phyloP scores from a whole-genome alignment of 495 filamentous ascomycete species.

The Podospora pseudopauciseta region DNA sequence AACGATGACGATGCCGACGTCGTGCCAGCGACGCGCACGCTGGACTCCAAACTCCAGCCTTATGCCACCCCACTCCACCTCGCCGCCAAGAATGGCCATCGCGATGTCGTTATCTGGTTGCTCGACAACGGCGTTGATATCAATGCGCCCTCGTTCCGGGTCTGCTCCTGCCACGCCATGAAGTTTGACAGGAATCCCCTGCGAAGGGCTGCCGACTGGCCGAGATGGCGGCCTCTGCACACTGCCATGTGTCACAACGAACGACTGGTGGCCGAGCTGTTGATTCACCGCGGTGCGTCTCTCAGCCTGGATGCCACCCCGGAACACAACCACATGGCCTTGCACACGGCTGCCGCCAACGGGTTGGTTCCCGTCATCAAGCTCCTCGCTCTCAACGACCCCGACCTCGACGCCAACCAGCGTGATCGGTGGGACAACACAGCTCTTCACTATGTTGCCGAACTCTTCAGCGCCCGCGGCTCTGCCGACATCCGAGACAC shows the following conservation, averaged over 20 bases:
- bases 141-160: constrained; percentile 26
- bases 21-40: constrained; percentile 2
- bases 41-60: constrained; percentile 13
- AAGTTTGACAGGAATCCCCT: constrained; percentile 19
- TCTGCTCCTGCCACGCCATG: constrained; percentile 29
- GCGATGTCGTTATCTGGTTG: constrained; percentile 31
- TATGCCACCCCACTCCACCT: constrained; percentile 33
- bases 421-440: constrained; percentile 25
- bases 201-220: constrained; percentile 13
- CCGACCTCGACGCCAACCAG: constrained; percentile 26
- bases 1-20: constrained; percentile 12
- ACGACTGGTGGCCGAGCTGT: constrained; percentile 29
- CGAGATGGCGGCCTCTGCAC: constrained; percentile 37
- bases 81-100: constrained; percentile 32
- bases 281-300: constrained; percentile 35
- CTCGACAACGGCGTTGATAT: constrained; percentile 34
- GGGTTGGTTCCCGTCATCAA: constrained; percentile 29
- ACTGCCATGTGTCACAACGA: constrained; percentile 35
- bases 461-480: constrained; percentile 22
- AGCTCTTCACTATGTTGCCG: constrained; percentile 28
- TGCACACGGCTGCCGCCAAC: constrained; percentile 29
- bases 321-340: constrained; percentile 24
- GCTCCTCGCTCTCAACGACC: constrained; percentile 23
- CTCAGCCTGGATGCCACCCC: constrained; percentile 23
- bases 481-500: constrained; percentile 23